Base-by-base conservation (phyloP, 139 green algal genomes). In the Pseudopediastrum boryanum region DNA sequence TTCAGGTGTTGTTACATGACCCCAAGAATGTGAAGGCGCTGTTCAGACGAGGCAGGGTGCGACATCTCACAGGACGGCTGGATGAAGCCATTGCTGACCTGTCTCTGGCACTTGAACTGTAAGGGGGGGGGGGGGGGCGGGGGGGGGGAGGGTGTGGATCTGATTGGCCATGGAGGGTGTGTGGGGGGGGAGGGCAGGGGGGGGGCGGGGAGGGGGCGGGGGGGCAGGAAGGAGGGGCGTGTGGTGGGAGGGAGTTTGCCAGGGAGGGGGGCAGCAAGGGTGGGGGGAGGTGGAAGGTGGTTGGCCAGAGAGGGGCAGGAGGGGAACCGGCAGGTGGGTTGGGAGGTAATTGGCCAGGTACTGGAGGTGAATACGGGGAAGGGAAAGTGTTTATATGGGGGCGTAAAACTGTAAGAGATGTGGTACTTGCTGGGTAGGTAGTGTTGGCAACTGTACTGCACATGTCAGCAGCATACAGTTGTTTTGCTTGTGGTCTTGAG, bases 41-140 rank as follows among this genome's bases (percentile, higher is more conserved):
- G 41, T 97, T 93, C 84, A 84, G 93, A 12, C 72, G 93, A 0
- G 92, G 83, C 21, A 79, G 65, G n/a, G 92, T 92, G 21, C 82
- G 79, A 4, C 63, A 79, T 31, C 43, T 19, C 19, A 66, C 94
- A 75, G 85, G 89, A 0, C 84, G 90, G 46, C 94, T 83, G 0
- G 87, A 90, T 13, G 80, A 79, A 35, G 92, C 92, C 4, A 21
- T 86, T 50, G 36, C 79, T 12, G 92, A 96, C 81, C 73, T 96
- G 38, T 50, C 79, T 27, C 50, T 59, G 6, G 92, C 92, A 7
- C 21, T 39, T 51, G 61, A 67, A 68, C 75, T 76, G 89, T 89
- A 56, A 58, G 78, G 76, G 16, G n/a, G 21, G 7, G 19, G 58
- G 51, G 29, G 46, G 10, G 56, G 16, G 48, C 48, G 48, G n/a